Conservation (phyloP, 2,329 filamentous ascomycete species). For the Ophiostoma populinum region DNA sequence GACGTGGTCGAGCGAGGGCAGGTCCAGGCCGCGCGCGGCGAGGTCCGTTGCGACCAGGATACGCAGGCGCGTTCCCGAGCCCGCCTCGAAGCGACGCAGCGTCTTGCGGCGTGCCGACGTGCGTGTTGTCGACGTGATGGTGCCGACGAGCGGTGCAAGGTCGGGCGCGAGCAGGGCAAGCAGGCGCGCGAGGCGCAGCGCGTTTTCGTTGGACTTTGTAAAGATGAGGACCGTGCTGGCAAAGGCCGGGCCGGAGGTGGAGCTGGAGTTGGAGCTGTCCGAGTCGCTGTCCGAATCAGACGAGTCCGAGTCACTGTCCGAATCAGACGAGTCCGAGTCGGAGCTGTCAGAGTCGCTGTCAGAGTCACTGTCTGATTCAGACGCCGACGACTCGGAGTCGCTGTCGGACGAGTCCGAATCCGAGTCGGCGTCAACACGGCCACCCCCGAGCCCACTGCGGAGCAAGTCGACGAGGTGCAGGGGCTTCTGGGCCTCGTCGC, state of each 20-base stretch:
- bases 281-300: not conserved
- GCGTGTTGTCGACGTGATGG: slow-evolving; percentile 63
- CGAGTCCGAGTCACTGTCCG: not conserved
- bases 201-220: slow-evolving; percentile 76
- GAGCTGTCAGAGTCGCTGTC: slow-evolving; percentile 1
- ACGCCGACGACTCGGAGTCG: not conserved
- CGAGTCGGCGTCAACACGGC: too few relatives aligned
- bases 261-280: not conserved
- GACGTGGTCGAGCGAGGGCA: slow-evolving; percentile 63
- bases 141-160: slow-evolving; percentile 41
- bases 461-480: slow-evolving; percentile 71
- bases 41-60: slow-evolving; percentile 84
- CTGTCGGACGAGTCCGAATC: too few relatives aligned
- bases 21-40: slow-evolving; percentile 79
- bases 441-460: slow-evolving; percentile 27
- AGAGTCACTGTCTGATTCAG: not conserved
- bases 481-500: slow-evolving; percentile 57
- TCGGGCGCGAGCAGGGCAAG: slow-evolving; percentile 48
- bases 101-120: slow-evolving; percentile 52
- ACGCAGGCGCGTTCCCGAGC: slow-evolving; percentile 31
- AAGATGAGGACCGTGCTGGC: slow-evolving; percentile 54
- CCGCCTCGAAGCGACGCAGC: slow-evolving; percentile 45
- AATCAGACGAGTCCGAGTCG: not conserved
- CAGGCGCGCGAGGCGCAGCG: slow-evolving; percentile 70
- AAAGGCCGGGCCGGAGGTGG: slow-evolving; percentile 9